Evolutionary conservation across 2,329 filamentous ascomycete species (phyloP).

Genomic region (Venturia carpophila): DNA sequence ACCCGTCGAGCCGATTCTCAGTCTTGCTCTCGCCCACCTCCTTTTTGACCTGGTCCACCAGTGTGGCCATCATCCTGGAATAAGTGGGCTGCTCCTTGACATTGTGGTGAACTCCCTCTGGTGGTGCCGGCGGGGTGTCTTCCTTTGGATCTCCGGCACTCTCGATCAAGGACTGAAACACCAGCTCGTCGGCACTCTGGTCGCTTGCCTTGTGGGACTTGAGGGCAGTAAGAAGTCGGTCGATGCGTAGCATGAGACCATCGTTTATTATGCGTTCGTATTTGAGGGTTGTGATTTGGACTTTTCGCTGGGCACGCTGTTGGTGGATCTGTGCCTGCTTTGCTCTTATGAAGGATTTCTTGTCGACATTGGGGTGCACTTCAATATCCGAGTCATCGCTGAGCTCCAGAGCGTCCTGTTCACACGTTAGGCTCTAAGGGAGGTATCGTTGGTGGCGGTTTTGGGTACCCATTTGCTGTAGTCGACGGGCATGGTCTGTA

Average conservation of each 20-base stretch:
- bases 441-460: neutral
- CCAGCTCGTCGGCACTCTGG: slow-evolving; percentile 66
- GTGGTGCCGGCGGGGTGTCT: slow-evolving; percentile 68
- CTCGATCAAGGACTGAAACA: slow-evolving; percentile 86
- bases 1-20: slow-evolving; percentile 59
- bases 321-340: slow-evolving; percentile 97
- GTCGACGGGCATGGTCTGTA: slow-evolving; percentile 49
- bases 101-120: slow-evolving; percentile 69
- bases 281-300: slow-evolving; percentile 83
- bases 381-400: slow-evolving; percentile 98
- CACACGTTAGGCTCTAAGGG: neutral
- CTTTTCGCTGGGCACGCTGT: slow-evolving; percentile 74
- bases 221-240: slow-evolving; percentile 65
- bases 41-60: slow-evolving; percentile 89
- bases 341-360: slow-evolving; percentile 93
- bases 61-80: slow-evolving; percentile 95
- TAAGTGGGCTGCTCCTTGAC: slow-evolving; percentile 73
- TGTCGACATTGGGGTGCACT: slow-evolving; percentile 98
- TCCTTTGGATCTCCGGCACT: slow-evolving; percentile 60
- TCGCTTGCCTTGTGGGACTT: slow-evolving; percentile 59
- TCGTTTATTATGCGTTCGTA: slow-evolving; percentile 93
- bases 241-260: slow-evolving; percentile 77
- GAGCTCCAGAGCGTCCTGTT: slow-evolving; percentile 80
- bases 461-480: slow-evolving; percentile 60
- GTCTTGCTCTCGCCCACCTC: slow-evolving; percentile 69